Evolutionary conservation across 495 filamentous ascomycete species (phyloP).

Genomic region (Aspergillus olivimuriae): DNA sequence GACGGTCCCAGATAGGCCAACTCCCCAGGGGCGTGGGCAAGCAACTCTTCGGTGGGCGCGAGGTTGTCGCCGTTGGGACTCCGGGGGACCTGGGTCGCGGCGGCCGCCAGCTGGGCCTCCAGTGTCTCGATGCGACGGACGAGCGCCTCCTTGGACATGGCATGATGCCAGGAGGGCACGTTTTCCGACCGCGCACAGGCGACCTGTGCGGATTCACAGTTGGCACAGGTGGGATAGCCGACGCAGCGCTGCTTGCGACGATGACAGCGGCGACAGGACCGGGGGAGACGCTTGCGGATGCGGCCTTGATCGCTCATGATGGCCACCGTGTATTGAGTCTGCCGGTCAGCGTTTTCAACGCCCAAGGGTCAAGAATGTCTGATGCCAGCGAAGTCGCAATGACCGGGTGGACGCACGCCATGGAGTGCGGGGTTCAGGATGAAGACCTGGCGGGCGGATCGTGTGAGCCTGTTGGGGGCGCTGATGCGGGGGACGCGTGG

Average conservation of each 20-base stretch:
- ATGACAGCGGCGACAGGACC: conserved; percentile 22
- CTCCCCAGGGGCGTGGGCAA: background rate
- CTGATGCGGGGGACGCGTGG: no score
- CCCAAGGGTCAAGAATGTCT: no score
- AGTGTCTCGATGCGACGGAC: conserved; percentile 19
- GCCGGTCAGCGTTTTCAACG: no score
- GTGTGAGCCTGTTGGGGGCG: no score
- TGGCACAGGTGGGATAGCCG: conserved; percentile 16
- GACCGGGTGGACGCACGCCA: no score
- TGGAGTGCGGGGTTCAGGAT: no score
- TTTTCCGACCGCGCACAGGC: conserved; percentile 14
- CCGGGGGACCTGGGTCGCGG: no score
- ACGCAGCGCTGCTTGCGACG: conserved; percentile 24
- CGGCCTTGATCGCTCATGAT: conserved; percentile 5
- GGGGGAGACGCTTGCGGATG: conserved; percentile 33
- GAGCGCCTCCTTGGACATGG: conserved; percentile 22
- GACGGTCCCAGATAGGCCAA: background rate
- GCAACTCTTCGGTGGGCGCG: no score
- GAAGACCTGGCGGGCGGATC: no score
- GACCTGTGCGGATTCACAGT: conserved; percentile 18
- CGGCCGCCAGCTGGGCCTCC: conserved; percentile 14
- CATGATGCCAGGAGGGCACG: conserved; percentile 22
- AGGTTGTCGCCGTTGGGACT: no score
- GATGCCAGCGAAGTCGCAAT: no score
- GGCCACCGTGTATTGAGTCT: no score